Evolutionary conservation across 1,284 basidiomycete genomes (phyloP), one percentile per base, ranked within the genome.

Genomic region (Melampsora larici-populina): DNA sequence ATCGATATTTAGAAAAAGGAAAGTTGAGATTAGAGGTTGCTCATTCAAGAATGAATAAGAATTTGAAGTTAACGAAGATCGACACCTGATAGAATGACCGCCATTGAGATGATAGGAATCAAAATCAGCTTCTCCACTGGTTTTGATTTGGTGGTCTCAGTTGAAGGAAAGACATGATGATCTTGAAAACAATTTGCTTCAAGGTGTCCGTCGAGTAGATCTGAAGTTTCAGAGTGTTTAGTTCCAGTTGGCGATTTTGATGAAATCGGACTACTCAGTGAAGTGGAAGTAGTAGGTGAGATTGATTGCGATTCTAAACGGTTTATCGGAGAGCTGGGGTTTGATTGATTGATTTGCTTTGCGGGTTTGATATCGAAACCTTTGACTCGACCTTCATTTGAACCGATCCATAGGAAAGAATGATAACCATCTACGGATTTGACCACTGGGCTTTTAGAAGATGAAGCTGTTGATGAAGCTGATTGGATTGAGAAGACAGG

Each of bases 11-110:
- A 29, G 26, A 58, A 58, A 58, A 24, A 75, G 51, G 21, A 66
- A n/a, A 26, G 29, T 46, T 36, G 29, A 55, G 46, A 48, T 55
- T 29, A 26, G 33, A 60, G 33, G 24, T 43, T 9, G 11, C 11
- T 43, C 40, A 43, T 26, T 48, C 1, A 64, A 29, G n/a, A 46
- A 18, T 31, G 24, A 24, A 18, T 46, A 24, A 48, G 29, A 40
- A 29, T 43, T 68, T 24, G n/a, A 60, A 40, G 58, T 65, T 40
- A 74, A 36, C 71, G 66, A 68, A 24, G 73, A 63, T 51, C 65
- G 46, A 55, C 40, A 76, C 73, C 73, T 70, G 75, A 77, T 69
- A 77, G 33, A 33, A 77, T 64, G 29, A 77, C 60, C 26, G 75
- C 75, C 66, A 77, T 68, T 46, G 66, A 51, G 63, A 77, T 69